Evolutionary conservation across 148 eudicot species (phyloP).

Genomic region (Rhododendron griersonianum): DNA sequence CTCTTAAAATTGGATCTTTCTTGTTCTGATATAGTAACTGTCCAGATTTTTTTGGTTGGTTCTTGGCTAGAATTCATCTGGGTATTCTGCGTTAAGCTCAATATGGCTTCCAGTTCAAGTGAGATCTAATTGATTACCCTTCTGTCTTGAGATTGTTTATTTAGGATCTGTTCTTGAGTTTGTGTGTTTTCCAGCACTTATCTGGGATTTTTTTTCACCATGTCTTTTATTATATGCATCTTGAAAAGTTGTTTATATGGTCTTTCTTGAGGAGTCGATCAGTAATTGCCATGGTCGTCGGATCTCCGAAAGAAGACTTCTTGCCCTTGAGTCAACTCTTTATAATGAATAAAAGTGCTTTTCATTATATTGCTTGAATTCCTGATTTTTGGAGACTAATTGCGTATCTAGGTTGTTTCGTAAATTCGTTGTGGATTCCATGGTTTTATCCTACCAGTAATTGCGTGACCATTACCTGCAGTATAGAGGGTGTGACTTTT

Average conservation of each 20-base stretch:
- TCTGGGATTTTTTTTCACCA: neutral
- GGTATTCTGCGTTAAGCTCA: neutral
- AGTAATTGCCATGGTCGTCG: neutral
- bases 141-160: neutral
- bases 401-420: neutral
- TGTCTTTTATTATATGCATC: neutral
- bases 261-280: neutral
- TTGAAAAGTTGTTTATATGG: neutral
- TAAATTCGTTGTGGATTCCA: neutral
- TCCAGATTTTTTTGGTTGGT: neutral
- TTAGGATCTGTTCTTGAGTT: neutral
- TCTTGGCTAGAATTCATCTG: conserved; percentile 2
- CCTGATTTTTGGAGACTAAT: neutral
- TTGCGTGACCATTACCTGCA: neutral
- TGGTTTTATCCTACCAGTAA: neutral
- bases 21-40: neutral
- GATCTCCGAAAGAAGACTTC: neutral
- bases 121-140: conserved; percentile 5
- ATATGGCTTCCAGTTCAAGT: neutral
- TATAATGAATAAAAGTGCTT: neutral
- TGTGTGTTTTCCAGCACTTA: neutral
- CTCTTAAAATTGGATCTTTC: neutral
- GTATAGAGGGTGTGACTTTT: neutral
- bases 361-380: neutral
- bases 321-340: neutral